Conservation (phyloP, 164 flowering plant species). For the Kalanchoe fedtschenkoi region DNA sequence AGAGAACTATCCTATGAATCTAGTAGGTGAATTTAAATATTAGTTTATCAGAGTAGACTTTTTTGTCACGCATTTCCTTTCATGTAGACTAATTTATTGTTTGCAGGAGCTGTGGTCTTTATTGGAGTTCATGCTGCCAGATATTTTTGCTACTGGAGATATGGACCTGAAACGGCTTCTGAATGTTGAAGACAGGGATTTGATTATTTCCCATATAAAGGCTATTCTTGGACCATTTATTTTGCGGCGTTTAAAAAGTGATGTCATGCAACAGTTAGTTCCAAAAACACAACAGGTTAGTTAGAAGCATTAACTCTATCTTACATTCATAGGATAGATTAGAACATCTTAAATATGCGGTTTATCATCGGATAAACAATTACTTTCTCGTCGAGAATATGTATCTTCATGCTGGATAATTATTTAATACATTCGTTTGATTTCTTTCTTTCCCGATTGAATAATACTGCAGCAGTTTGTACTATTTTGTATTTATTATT, state of each 20-base stretch:
- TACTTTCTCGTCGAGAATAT: neutral
- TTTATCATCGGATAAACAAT: neutral
- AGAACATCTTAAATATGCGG: neutral
- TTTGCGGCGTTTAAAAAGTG: conserved; percentile 87
- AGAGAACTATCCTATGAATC: neutral
- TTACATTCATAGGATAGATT: neutral
- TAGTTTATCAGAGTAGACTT: neutral
- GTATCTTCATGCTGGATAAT: neutral
- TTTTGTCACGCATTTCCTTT: neutral
- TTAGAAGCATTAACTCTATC: conserved; percentile 3
- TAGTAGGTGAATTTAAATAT: neutral
- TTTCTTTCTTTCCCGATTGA: neutral
- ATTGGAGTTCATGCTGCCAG: conserved; percentile 97
- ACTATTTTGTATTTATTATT: no score
- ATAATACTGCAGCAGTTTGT: no score
- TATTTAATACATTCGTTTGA: neutral
- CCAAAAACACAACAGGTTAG: conserved; percentile 74
- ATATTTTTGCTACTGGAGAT: conserved; percentile 80
- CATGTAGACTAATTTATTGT: neutral
- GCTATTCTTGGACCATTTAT: conserved; percentile 93
- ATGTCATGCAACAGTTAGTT: conserved; percentile 96
- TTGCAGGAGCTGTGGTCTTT: conserved; percentile 94
- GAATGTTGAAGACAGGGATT: conserved; percentile 60
- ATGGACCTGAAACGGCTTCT: conserved; percentile 80
- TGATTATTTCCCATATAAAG: conserved; percentile 77